Percentiles rank a stretch among this genome's conserved stretches.
Conservation (phyloP, 2,329 filamentous ascomycete genomes). For the Sporothrix pallida region DNA sequence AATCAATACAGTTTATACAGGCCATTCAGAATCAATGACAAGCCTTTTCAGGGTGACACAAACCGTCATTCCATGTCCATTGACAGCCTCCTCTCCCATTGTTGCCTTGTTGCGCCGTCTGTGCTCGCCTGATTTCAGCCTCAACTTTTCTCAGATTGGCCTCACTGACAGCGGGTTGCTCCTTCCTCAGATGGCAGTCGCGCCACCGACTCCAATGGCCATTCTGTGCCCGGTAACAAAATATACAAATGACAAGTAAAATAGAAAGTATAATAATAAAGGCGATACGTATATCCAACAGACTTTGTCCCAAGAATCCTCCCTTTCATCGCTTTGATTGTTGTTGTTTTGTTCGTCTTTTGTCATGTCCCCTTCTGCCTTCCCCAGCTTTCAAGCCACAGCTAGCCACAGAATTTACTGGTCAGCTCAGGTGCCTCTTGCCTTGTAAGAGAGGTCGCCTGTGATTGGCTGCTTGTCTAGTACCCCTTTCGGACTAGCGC, state of each 20-base stretch:
- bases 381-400: constrained; percentile 16
- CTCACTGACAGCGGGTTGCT: background rate
- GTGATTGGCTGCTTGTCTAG: constrained; percentile 9
- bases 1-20: no score
- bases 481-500: constrained; percentile 6
- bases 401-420: background rate
- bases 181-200: background rate
- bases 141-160: background rate
- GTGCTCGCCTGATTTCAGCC: constrained; percentile 16
- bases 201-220: background rate
- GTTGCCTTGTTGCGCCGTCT: background rate
- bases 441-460: constrained; percentile 19
- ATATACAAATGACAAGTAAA: no score
- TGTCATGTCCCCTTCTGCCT: background rate
- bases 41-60: no score
- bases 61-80: background rate
- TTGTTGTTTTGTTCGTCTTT: background rate
- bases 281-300: background rate
- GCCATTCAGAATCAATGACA: no score
- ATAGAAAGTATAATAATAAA: background rate
- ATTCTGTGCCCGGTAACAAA: no score
- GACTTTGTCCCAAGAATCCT: background rate
- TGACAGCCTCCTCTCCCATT: background rate
- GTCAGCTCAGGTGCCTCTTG: background rate
- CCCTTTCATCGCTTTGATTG: background rate